A percentile compares a stretch with the other conserved stretches of the same genome.
phyloP scores from a whole-genome alignment of 148 eudicot genomes.

The Rheum nobile region DNA sequence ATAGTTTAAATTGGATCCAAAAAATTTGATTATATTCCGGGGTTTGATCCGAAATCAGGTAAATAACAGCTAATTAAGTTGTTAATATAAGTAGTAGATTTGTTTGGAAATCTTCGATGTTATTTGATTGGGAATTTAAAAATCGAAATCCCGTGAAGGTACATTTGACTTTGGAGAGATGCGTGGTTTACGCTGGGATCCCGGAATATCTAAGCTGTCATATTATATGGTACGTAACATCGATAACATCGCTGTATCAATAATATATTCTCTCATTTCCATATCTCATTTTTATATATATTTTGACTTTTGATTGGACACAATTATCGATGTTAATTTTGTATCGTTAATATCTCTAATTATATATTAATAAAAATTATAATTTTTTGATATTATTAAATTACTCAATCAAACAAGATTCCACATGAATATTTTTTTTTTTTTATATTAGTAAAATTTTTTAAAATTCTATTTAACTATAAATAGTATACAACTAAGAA shows the following conservation, averaged over 20 bases:
- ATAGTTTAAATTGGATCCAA: background rate
- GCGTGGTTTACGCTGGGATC: slow-evolving; percentile 1
- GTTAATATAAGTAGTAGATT: background rate
- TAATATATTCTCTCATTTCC: too few relatives aligned
- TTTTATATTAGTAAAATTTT: too few relatives aligned
- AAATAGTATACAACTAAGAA: too few relatives aligned
- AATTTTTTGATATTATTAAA: too few relatives aligned
- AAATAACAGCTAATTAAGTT: background rate
- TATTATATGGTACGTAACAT: background rate
- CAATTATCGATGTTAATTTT: too few relatives aligned
- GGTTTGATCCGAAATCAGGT: background rate
- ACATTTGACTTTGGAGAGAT: slow-evolving; percentile 4
- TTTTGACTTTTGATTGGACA: too few relatives aligned
- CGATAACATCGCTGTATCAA: background rate
- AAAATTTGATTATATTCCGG: background rate
- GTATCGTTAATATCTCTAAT: too few relatives aligned
- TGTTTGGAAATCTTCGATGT: background rate
- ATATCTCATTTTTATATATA: too few relatives aligned
- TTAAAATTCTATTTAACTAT: too few relatives aligned
- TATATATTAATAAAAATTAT: too few relatives aligned
- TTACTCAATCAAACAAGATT: too few relatives aligned
- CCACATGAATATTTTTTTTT: too few relatives aligned
- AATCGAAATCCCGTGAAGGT: background rate
- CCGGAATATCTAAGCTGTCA: background rate
- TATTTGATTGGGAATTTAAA: background rate